phyloP scores from a whole-genome alignment of 164 flowering plant species.

The Platanus orientalis region DNA sequence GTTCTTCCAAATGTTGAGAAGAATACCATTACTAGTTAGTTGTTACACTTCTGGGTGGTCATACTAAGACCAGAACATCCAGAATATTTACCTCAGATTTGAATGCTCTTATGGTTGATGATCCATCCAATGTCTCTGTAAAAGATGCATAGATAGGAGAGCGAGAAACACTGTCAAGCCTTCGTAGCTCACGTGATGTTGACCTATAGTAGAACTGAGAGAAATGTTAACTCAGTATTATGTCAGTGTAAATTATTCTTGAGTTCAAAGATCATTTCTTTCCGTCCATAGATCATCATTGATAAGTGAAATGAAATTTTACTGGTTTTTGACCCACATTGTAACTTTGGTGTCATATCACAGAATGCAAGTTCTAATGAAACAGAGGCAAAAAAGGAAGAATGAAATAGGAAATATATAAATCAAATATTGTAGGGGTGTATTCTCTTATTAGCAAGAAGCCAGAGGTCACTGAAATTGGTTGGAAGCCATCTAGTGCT shows the following conservation, averaged over 20 bases:
- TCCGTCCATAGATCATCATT: not conserved
- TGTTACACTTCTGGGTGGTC: too few relatives aligned
- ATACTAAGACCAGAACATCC: not conserved
- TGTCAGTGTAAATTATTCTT: not conserved
- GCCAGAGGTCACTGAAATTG: too few relatives aligned
- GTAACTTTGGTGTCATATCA: too few relatives aligned
- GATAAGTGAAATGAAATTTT: not conserved
- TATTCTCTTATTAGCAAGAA: too few relatives aligned
- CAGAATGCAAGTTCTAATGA: too few relatives aligned
- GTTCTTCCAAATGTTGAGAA: too few relatives aligned
- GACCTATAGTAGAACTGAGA: conserved; percentile 86
- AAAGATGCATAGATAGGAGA: conserved; percentile 96
- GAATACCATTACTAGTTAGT: too few relatives aligned
- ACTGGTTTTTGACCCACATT: too few relatives aligned
- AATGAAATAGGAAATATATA: too few relatives aligned
- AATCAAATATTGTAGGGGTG: too few relatives aligned
- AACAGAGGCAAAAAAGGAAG: too few relatives aligned
- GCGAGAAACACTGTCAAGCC: conserved; percentile 93
- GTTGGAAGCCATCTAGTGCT: too few relatives aligned
- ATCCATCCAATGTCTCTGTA: conserved; percentile 86
- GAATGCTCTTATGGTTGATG: conserved; percentile 87
- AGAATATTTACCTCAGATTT: conserved; percentile 53
- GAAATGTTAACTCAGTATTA: conserved; percentile 11
- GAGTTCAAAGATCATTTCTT: not conserved
- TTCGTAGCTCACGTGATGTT: conserved; percentile 85